Evolutionary conservation across 306 rosid species (phyloP), one percentile per base, ranked within the genome.

Genomic region (Biancaea sappan): DNA sequence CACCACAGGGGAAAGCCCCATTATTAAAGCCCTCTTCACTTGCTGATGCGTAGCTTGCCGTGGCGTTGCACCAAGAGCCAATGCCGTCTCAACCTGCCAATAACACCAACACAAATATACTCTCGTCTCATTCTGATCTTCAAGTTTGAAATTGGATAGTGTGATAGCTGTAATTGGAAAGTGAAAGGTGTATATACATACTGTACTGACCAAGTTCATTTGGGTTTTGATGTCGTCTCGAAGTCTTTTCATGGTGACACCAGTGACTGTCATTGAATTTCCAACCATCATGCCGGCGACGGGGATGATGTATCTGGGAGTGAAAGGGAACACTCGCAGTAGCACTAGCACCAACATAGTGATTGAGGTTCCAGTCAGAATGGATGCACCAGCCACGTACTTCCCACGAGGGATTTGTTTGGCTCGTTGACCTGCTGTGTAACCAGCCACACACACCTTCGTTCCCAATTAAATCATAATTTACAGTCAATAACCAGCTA

Each of bases 241-340:
- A 19, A 94, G 90, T 79, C 96, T 83, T 80, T 90, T 94, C 99
- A 94, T 94, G 18, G 97, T 90, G 21, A 94, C 96, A 7, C 99
- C 99, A 2, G 99, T 94, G 5, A 94, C 99, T 0, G 97, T 92
- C 99, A 94, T 94, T 1, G 97, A 71, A 51, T 94, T 94, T 0
- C 99, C 99, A 19, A 94, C 99, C 96, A 94, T 92, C 99, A 94
- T 94, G 53, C 99, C 99, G 0, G 96, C 93, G 0, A 92, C 78
- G 0, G 99, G 99, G 16, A 94, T 94, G 48, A 94, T 94, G 8
- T 94, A 92, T 61, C 99, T 80, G 1, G 99, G 98, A 79, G 97
- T 90, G 80, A 94, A 90, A 3, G 99, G 99, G 80, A 94, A 94
- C 4, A 94, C 96, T 1, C 79, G 79, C 48, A 94, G 84, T 28